Percentiles rank a stretch among this genome's conserved stretches.
phyloP scores from a whole-genome alignment of 1,139 yeast species.

The Hansenula anomala region DNA sequence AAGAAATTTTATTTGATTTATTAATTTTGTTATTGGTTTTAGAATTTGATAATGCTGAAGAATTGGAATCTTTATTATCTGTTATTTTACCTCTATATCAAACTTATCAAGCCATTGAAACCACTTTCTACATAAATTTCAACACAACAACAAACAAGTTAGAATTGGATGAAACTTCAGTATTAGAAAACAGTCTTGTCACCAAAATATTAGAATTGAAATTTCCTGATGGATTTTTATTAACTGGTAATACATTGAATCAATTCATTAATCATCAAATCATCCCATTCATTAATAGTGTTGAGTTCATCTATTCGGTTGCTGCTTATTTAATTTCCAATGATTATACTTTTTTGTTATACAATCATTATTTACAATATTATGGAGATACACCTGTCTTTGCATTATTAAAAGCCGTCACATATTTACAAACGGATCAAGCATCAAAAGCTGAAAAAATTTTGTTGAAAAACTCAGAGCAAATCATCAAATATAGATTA shows the following conservation, averaged over 20 bases:
- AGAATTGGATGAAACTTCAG: conserved; percentile 15
- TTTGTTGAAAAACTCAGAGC: conserved; percentile 20
- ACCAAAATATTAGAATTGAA: conserved; percentile 7
- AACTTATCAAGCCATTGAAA: conserved; percentile 13
- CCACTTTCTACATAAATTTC: conserved; percentile 14
- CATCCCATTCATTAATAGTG: conserved; percentile 15
- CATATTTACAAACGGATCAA: conserved; percentile 20
- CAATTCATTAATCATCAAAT: conserved; percentile 12
- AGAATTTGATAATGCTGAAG: conserved; percentile 21
- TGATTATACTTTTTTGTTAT: conserved; percentile 8
- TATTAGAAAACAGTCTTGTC: conserved; percentile 12
- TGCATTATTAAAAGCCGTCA: conserved; percentile 23
- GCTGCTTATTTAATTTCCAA: conserved; percentile 19
- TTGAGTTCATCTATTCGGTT: conserved; percentile 21
- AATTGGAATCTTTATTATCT: conserved; percentile 10
- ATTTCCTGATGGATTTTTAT: conserved; percentile 12
- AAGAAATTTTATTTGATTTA: conserved; percentile 26
- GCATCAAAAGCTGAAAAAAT: conserved; percentile 20
- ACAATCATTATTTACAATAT: conserved; percentile 12
- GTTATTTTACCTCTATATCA: conserved; percentile 13
- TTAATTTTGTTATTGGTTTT: conserved; percentile 32
- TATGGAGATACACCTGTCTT: conserved; percentile 18
- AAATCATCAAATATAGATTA: conserved; percentile 19
- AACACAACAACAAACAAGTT: conserved; percentile 7
- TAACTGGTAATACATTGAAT: conserved; percentile 22